phyloP scores from a whole-genome alignment of 2,329 filamentous ascomycete genomes.

The Epichloe hybrida region DNA sequence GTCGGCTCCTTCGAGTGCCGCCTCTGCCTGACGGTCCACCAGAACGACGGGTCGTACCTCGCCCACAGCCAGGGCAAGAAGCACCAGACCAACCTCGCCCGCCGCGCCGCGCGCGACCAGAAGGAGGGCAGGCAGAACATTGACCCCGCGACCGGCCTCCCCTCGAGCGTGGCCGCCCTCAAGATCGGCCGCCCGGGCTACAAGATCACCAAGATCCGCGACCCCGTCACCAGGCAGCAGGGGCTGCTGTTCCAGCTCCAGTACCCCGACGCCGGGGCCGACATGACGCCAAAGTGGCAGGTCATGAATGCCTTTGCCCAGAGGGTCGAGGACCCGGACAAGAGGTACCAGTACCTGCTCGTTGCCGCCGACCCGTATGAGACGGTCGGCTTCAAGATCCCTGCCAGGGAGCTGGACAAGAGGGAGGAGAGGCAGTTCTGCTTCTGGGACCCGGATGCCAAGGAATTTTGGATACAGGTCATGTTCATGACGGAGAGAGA shows the following conservation, averaged over 20 bases:
- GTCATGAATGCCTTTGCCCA: slow-evolving; percentile 98
- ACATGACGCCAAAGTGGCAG: slow-evolving; percentile 67
- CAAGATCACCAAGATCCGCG: slow-evolving; percentile 92
- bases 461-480: slow-evolving; percentile 95
- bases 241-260: slow-evolving; percentile 93
- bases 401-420: slow-evolving; percentile 83
- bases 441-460: slow-evolving; percentile 90
- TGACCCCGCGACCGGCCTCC: slow-evolving; percentile 54
- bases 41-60: slow-evolving; percentile 97
- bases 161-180: slow-evolving; percentile 63
- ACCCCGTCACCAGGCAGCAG: slow-evolving; percentile 76
- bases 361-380: slow-evolving; percentile 97
- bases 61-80: slow-evolving; percentile 97
- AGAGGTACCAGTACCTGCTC: slow-evolving; percentile 86
- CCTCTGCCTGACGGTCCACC: slow-evolving; percentile 91
- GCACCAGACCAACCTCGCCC: slow-evolving; percentile 95
- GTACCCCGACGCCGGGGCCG: slow-evolving; percentile 76
- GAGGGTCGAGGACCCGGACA: slow-evolving; percentile 86
- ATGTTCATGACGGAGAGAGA: slow-evolving; percentile 98
- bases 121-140: slow-evolving; percentile 67
- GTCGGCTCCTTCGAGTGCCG: slow-evolving; percentile 96
- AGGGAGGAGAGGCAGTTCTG: slow-evolving; percentile 79
- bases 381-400: slow-evolving; percentile 92
- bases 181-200: slow-evolving; percentile 96
- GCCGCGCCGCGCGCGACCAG: slow-evolving; percentile 87